phyloP scores from a whole-genome alignment of 2,329 filamentous ascomycete genomes.

The Colletotrichum chrysophilum region DNA sequence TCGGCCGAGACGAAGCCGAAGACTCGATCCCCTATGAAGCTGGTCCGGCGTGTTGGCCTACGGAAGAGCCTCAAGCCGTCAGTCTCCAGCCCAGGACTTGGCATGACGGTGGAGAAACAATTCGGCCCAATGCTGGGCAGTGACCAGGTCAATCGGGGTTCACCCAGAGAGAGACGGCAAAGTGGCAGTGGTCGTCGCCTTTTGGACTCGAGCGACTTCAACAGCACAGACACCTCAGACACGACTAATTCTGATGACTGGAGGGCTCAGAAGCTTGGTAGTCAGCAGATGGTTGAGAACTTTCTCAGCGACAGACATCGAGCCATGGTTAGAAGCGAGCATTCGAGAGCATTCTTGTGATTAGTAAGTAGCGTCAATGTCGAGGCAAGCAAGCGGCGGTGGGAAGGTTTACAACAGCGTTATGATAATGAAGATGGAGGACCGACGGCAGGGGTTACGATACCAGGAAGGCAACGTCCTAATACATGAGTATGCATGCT shows the following conservation, averaged over 20 bases:
- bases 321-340: slow-evolving; percentile 43
- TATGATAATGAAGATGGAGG: neutral
- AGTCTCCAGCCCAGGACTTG: slow-evolving; percentile 5
- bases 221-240: neutral
- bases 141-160: neutral
- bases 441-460: neutral
- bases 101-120: neutral
- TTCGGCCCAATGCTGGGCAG: neutral
- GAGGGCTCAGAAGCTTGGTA: slow-evolving; percentile 44
- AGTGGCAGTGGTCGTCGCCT: neutral
- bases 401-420: neutral
- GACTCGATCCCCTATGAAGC: slow-evolving; percentile 13
- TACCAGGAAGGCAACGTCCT: neutral
- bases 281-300: slow-evolving; percentile 58
- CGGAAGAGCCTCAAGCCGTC: neutral
- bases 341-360: slow-evolving; percentile 38
- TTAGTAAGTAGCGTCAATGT: neutral
- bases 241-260: slow-evolving; percentile 3
- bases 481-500: slow-evolving; percentile 8
- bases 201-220: neutral
- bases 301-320: slow-evolving; percentile 56
- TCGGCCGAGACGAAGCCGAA: neutral
- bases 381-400: neutral
- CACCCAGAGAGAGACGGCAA: neutral
- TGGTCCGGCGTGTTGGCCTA: neutral